phyloP scores from a whole-genome alignment of 345 rosid species.

The Eucalyptus paniculata region DNA sequence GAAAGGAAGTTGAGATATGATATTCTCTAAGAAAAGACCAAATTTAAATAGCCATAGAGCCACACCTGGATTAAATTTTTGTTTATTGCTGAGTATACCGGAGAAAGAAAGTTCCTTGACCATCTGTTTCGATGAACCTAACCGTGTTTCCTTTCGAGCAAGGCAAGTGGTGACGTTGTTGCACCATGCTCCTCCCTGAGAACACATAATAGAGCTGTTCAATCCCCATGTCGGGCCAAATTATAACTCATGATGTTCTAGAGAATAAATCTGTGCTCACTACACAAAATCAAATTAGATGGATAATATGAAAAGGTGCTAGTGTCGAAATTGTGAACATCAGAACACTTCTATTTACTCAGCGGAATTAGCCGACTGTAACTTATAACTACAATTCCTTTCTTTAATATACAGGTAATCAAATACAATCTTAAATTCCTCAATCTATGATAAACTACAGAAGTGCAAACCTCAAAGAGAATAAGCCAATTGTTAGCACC shows the following conservation, averaged over 20 bases:
- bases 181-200: slow-evolving; percentile 98
- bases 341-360: not conserved
- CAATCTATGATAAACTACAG: not conserved
- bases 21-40: not conserved
- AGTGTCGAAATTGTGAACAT: not conserved
- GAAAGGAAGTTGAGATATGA: not conserved
- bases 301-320: not conserved
- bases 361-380: not conserved
- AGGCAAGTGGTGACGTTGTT: slow-evolving; percentile 55
- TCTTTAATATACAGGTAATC: not conserved
- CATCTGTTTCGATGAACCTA: slow-evolving; percentile 85
- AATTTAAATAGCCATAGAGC: not conserved
- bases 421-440: not conserved
- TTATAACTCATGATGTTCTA: not conserved
- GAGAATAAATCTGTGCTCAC: not conserved
- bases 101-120: slow-evolving; percentile 51
- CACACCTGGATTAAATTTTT: slow-evolving; percentile 62
- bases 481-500: slow-evolving; percentile 82
- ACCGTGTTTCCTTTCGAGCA: slow-evolving; percentile 46
- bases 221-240: not conserved
- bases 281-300: not conserved
- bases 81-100: slow-evolving; percentile 59
- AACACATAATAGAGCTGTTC: not conserved
- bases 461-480: slow-evolving; percentile 63
- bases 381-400: not conserved